Evolutionary conservation across 2,329 filamentous ascomycete species (phyloP), one percentile per base, ranked within the genome.

Genomic region (Trichoderma sp.): DNA sequence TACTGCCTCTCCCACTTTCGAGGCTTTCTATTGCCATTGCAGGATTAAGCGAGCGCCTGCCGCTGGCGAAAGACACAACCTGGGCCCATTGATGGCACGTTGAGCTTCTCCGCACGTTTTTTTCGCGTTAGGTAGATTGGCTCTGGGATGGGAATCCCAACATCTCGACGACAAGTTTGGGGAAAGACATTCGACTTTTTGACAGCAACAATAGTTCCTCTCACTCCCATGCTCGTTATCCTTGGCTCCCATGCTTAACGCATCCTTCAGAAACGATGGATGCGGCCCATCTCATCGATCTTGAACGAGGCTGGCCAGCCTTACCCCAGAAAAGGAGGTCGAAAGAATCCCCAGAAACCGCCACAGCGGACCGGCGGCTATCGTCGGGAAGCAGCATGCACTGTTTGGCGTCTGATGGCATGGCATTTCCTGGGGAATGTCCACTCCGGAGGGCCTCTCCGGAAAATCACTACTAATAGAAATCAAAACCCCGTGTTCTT

Each of bases 291-390:
- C 59, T 12, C 41, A 21, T 31, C 65, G 11, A 41, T 63, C n/a
- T 41, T 31, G 31, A 45, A 62, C 62, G 45, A 75, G 74, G 74
- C 74, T 75, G 67, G 38, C n/a, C 24, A 60, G 59, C 75, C 65
- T 76, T 76, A 68, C 69, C 75, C 77, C 68, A 74, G 75, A 76
- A 74, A 75, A 76, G 69, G 77, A 77, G 69, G 76, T 75, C 59
- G 45, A 35, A 14, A 21, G 24, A 75, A 29, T 53, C 33, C 68
- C 31, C 59, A 74, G 65, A 77, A 66, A 74, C 77, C 71, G 77
- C 76, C 74, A 74, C 62, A 31, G 63, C 53, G 50, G 41, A 71
- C 75, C 76, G 77, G 71, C 71, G 75, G 75, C 76, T 77, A 78
- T 75, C 72, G 50, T 68, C 74, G 77, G 77, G 41, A 68, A 50